Conservation (phyloP, 2,329 filamentous ascomycete genomes). For the Colletotrichum truncatum region DNA sequence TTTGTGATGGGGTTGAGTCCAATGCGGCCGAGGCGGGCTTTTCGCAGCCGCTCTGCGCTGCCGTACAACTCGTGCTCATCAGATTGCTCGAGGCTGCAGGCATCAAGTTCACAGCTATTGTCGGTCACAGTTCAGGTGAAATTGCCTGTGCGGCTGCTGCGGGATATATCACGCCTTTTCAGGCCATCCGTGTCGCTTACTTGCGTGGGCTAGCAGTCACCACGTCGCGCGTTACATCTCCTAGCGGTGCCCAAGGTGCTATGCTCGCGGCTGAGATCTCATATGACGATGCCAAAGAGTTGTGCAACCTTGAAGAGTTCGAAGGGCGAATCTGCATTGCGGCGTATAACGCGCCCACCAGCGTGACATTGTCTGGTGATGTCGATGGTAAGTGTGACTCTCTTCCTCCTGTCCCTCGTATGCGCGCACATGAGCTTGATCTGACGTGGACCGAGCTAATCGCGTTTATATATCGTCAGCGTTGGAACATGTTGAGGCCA, state of each 20-base stretch:
- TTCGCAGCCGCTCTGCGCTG: conserved; percentile 43
- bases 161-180: conserved; percentile 47
- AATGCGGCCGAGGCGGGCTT: conserved; percentile 35
- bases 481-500: not conserved
- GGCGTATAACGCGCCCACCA: conserved; percentile 33
- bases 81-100: conserved; percentile 39
- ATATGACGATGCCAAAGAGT: conserved; percentile 23
- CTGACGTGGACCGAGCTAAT: not conserved
- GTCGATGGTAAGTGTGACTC: conserved; percentile 23
- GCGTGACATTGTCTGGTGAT: conserved; percentile 40
- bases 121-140: conserved; percentile 60
- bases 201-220: conserved; percentile 48
- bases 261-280: conserved; percentile 37
- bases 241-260: conserved; percentile 22
- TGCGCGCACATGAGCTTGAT: not conserved
- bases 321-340: conserved; percentile 34
- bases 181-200: conserved; percentile 56
- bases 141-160: conserved; percentile 60
- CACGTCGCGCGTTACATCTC: not conserved
- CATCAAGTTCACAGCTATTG: conserved; percentile 45
- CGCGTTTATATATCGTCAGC: not conserved
- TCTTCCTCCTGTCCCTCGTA: not conserved
- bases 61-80: conserved; percentile 39
- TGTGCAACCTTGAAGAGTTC: conserved; percentile 20
- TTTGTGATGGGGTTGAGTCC: not conserved